A percentile compares a stretch with the other conserved stretches of the same genome.
These are phyloP conservation scores for Kwoniella bestiolae DNA, from an alignment of 768 basidiomycete genomes.

Conservation along the genomic window DNA sequence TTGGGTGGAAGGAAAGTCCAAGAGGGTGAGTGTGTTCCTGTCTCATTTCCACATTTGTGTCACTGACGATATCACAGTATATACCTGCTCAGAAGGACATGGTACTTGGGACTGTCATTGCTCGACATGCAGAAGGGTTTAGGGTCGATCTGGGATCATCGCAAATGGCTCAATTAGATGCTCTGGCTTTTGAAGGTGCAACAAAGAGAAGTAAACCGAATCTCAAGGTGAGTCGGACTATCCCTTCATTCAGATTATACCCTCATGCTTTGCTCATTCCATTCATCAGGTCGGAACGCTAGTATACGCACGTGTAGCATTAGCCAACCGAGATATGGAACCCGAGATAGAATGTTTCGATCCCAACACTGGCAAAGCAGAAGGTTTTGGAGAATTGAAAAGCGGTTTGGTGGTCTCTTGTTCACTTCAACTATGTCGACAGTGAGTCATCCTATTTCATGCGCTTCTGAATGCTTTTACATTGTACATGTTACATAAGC, in stretches of 20 bases:
- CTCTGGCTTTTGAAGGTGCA: slow-evolving; percentile 92
- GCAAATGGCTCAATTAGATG: slow-evolving; percentile 82
- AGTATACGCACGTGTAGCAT: slow-evolving; percentile 87
- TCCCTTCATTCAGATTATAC: not conserved
- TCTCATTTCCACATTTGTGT: slow-evolving; percentile 6
- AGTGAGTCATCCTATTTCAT: slow-evolving; percentile 62
- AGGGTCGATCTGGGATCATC: slow-evolving; percentile 92
- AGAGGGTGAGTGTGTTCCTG: slow-evolving; percentile 67
- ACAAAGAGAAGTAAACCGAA: slow-evolving; percentile 93
- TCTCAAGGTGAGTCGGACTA: slow-evolving; percentile 68
- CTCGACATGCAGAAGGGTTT: slow-evolving; percentile 83
- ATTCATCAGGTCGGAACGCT: slow-evolving; percentile 76
- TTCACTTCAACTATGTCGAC: slow-evolving; percentile 81
- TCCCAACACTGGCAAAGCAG: slow-evolving; percentile 85
- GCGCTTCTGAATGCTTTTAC: slow-evolving; percentile 4
- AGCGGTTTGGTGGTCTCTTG: slow-evolving; percentile 81
- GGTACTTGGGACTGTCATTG: slow-evolving; percentile 80
- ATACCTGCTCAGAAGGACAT: slow-evolving; percentile 86
- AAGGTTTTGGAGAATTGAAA: slow-evolving; percentile 91
- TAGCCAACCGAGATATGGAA: slow-evolving; percentile 97
- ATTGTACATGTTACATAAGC: not conserved
- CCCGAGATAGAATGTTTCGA: slow-evolving; percentile 97
- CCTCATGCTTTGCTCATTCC: not conserved
- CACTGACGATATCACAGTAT: no score
- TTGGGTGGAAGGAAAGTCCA: slow-evolving; percentile 87